Evolutionary conservation across 768 basidiomycete genomes (phyloP), one percentile per base, ranked within the genome.

Genomic region (Coprinellus micaceus): DNA sequence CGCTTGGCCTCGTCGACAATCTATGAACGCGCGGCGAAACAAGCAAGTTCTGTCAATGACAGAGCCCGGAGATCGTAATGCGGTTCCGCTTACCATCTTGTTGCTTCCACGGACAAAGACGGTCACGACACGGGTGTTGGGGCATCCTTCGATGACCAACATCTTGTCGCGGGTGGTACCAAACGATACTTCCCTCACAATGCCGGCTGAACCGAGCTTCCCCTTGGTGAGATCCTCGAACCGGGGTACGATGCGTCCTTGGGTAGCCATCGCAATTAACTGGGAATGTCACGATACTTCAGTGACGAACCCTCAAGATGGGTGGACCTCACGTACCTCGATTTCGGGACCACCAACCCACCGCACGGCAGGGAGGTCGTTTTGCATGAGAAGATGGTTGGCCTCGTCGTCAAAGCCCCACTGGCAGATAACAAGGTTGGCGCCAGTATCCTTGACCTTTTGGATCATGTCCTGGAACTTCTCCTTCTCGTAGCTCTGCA

Each of bases 321-420:
- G 30, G 39, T 22, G 29, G 28, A 49, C 51, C 39, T 12, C 28
- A 51, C 64, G 24, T 52, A 94, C 94, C 86, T 99, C 97, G 60
- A 99, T 99, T 70, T 99, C 97, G 3, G 97, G 97, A 22, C 97
- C 97, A 58, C 97, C 97, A 54, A 99, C 97, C 97, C 97, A 98
- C 68, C 97, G 82, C 28, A 98, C 96, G 26, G 97, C 91, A 41
- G 97, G 97, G 33, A 99, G 79, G 13, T 95, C 92, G 64, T 98
- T 98, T 77, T 97, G 94, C 92, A 98, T 94, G 61, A 99, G 73
- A 64, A 98, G 62, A 69, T 98, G 97, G 68, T 99, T 99, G 43
- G 97, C 97, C 74, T 99, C 97, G 66, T 99, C 97, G 68, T 99
- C 97, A 67, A 99, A 99, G 58, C 97, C 97, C 97, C 97, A 99